phyloP scores from a whole-genome alignment of 495 filamentous ascomycete genomes.

The Glonium stellatum region DNA sequence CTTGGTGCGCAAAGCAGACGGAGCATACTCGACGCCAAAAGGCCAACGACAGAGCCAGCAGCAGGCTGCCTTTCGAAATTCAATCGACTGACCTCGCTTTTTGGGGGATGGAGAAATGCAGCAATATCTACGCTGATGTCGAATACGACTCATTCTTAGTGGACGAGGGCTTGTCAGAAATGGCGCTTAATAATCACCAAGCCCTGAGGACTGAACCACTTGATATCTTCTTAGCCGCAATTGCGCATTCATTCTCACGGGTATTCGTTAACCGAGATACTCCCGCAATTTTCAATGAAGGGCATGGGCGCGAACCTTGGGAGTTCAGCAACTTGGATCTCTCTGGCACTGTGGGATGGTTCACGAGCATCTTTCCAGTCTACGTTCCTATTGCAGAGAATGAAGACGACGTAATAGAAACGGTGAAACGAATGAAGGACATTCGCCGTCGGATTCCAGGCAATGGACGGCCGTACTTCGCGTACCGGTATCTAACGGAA shows the following conservation, averaged over 20 bases:
- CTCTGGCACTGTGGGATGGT: slow-evolving; percentile 35
- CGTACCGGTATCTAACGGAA: slow-evolving; percentile 20
- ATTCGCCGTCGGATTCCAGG: slow-evolving; percentile 15
- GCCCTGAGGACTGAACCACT: slow-evolving; percentile 28
- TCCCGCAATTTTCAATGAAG: slow-evolving; percentile 32
- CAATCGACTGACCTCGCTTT: too few relatives aligned
- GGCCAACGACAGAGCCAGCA: too few relatives aligned
- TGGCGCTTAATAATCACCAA: too few relatives aligned
- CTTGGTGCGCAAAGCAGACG: too few relatives aligned
- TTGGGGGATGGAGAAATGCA: too few relatives aligned
- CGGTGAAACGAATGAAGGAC: slow-evolving; percentile 23
- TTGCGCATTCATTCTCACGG: slow-evolving; percentile 36
- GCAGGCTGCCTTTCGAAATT: too few relatives aligned
- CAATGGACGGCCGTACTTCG: slow-evolving; percentile 28
- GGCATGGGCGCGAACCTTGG: slow-evolving; percentile 34
- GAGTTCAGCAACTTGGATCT: slow-evolving; percentile 26
- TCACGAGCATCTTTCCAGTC: slow-evolving; percentile 31
- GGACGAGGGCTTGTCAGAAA: too few relatives aligned
- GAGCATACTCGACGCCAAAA: too few relatives aligned
- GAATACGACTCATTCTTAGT: too few relatives aligned
- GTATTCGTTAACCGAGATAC: slow-evolving; percentile 23
- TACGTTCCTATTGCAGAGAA: slow-evolving; percentile 25
- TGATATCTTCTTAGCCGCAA: slow-evolving; percentile 30
- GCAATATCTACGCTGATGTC: too few relatives aligned
- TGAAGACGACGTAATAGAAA: slow-evolving; percentile 20